Evolutionary conservation across 306 rosid genomes (phyloP).

Genomic region (Astragalus glycyphyllos): DNA sequence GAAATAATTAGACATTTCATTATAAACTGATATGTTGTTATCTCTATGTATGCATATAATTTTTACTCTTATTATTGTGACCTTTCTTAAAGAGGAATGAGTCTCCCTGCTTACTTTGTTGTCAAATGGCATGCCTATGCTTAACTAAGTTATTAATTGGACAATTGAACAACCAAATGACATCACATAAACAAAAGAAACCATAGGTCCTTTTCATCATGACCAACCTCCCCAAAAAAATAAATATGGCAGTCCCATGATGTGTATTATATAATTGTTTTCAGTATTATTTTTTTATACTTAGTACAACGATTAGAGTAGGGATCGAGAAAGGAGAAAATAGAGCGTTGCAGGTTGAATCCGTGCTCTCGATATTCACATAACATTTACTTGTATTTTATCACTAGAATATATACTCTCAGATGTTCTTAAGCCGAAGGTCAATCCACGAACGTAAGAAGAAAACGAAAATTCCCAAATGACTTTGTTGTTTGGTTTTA

Average conservation of each 20-base stretch:
- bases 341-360: too few species aligned
- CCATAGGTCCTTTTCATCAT: conserved; percentile 27
- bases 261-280: too few species aligned
- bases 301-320: too few species aligned
- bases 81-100: conserved; percentile 16
- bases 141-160: conserved; percentile 23
- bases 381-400: too few species aligned
- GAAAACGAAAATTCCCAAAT: conserved; percentile 25
- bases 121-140: conserved; percentile 45
- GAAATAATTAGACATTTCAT: not conserved
- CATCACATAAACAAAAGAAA: conserved; percentile 43
- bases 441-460: not conserved
- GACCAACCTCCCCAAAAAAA: too few species aligned
- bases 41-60: not conserved
- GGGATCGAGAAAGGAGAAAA: too few species aligned
- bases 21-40: not conserved
- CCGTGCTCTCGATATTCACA: too few species aligned
- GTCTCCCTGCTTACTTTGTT: conserved; percentile 33
- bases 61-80: not conserved
- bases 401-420: too few species aligned
- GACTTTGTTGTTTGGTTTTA: conserved; percentile 2
- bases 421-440: not conserved
- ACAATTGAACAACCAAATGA: conserved; percentile 36
- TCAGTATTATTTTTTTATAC: too few species aligned
- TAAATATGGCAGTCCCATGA: too few species aligned